Base-by-base conservation (phyloP, 2,329 filamentous ascomycete genomes). In the Apiospora koreana region DNA sequence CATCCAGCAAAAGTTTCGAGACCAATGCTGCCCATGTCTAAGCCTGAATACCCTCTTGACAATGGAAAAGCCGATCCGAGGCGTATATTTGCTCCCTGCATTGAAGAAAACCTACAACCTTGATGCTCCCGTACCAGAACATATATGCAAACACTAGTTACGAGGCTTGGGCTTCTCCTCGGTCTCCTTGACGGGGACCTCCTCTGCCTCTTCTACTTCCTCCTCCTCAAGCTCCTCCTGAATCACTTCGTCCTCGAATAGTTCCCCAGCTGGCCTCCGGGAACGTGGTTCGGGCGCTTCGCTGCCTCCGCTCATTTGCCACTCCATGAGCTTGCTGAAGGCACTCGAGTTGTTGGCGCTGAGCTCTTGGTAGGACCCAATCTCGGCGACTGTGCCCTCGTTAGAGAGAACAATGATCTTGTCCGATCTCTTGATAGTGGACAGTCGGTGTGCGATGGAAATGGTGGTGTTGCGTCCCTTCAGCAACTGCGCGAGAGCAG, bases 301-400 rank as follows among this genome's bases (percentile, higher is more conserved):
- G 10, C 93, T 92, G 16, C 95, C 95, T 16, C 95, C 95, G 76
- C 88, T 96, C 89, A 98, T 93, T 83, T 99, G 96, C 95, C 95
- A 98, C 82, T 98, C 95, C 96, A 99, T 99, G 68, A 99, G 86
- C 82, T 93, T 96, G 76, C 91, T 95, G 79, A 99, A 99, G 1
- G 95, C 94, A 68, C 95, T 97, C 12, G 92, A 85, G 21, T 88
- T 87, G 71, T 94, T 89, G 6, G 88, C 85, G 68, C 91, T 93
- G 28, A 99, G 87, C 73, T 94, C 88, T 31, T 87, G 83, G 80
- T 97, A 99, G 70, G 92, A 92, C 70, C 96, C 96, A 73, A 93
- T 93, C 80, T 99, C 95, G 2, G 95, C 96, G 3, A 99, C 95
- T 71, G 88, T 92, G 73, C 96, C 97, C 77, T 98, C 92, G 70